Evolutionary conservation across 2,329 filamentous ascomycete species (phyloP), one percentile per base, ranked within the genome.

Genomic region (Apiospora saccharicola): DNA sequence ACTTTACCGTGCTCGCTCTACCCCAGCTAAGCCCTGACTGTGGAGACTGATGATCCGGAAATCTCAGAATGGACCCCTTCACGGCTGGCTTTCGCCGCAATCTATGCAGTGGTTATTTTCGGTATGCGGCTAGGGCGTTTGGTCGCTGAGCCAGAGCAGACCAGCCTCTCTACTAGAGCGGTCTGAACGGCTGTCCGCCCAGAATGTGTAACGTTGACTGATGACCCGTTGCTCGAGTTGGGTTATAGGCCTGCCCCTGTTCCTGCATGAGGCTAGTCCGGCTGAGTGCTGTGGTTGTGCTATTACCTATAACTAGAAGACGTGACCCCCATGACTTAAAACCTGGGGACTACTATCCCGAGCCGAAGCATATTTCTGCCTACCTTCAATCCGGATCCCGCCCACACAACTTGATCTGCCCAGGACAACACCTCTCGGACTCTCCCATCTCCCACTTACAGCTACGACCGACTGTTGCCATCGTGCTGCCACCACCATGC

Each of bases 71-170:
- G 34, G 51, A 57, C 51, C 51, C 51, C 26, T 61, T 61, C 53
- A 22, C 34, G 26, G 10, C 53, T 61, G 53, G 53, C 53, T 30
- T 30, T 61, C 6, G 26, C 53, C 53, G 53, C 26, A 61, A 57
- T 30, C 26, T 61, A 19, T 30, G 16, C 30, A 34, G 16, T 61
- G 30, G 57, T 64, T 64, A 64, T 64, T 64, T 64, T 64, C 57
- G 30, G 53, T 37, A 61, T 61, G 53, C 53, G 53, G 53, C 53
- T 61, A 61, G 53, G 53, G 53, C 53, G 53, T 61, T 61, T 61
- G 53, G 53, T 61, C 16, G 30, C 53, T 19, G 53, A 61, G 53
- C 53, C 53, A 61, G 30, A 61, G 37, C 53, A 34, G 19, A 61
- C 53, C 57, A 64, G 57, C 57, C 57, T 64, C 57, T 37, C 57